Evolutionary conservation across 768 basidiomycete genomes (phyloP).

Genomic region (Mycena latifolia): DNA sequence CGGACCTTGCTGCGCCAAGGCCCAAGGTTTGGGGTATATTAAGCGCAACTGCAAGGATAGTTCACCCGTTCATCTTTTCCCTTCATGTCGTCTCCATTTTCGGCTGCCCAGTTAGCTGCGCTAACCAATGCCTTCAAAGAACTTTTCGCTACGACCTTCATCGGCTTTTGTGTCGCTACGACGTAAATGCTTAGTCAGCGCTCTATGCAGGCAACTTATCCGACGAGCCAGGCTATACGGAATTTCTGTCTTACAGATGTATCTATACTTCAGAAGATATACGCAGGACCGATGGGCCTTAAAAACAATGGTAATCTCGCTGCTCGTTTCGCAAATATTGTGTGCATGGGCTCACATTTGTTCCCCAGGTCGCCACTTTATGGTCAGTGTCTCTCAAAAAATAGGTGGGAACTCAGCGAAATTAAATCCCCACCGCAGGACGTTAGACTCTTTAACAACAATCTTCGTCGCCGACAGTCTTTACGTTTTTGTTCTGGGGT

Average conservation of each 20-base stretch:
- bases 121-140: constrained; percentile 24
- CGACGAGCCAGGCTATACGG: constrained; percentile 20
- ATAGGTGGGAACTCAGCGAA: too few relatives aligned
- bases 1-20: too few relatives aligned
- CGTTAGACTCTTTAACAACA: constrained; percentile 21
- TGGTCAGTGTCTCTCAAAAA: too few relatives aligned
- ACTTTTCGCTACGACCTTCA: constrained; percentile 25
- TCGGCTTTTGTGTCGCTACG: constrained; percentile 23
- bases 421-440: too few relatives aligned
- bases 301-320: constrained; percentile 23
- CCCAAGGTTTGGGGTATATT: not conserved
- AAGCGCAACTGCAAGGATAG: not conserved
- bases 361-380: constrained; percentile 21
- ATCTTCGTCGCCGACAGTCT: constrained; percentile 23
- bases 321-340: too few relatives aligned
- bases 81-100: not conserved
- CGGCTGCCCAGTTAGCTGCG: constrained; percentile 25
- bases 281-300: constrained; percentile 9
- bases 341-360: not conserved
- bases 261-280: constrained; percentile 28
- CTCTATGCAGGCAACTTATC: not conserved
- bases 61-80: not conserved
- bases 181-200: constrained; percentile 1
- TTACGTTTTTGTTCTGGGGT: constrained; percentile 12
- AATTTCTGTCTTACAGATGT: constrained; percentile 22